Percentiles rank a stretch among this genome's conserved stretches.
Conservation (phyloP, 306 rosid genomes). For the Quillaja saponaria region DNA sequence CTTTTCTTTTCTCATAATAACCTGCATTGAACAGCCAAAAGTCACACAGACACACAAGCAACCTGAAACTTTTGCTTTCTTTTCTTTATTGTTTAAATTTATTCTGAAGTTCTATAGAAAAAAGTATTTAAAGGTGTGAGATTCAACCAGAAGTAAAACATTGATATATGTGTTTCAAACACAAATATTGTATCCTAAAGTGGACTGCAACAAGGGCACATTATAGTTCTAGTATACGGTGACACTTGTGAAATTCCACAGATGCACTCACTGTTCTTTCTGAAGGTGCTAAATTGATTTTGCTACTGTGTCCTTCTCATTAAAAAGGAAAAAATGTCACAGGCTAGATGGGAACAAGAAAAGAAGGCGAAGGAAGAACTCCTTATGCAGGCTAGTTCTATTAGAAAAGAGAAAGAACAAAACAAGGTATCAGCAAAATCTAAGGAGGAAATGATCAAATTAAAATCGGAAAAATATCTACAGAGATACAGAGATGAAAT, state of each 20-base stretch:
- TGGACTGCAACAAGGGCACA: not conserved
- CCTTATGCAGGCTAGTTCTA: constrained; percentile 45
- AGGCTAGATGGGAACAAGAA: constrained; percentile 79
- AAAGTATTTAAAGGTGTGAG: constrained; percentile 5
- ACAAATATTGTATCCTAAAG: constrained; percentile 8
- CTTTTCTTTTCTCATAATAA: not conserved
- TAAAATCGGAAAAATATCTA: constrained; percentile 68
- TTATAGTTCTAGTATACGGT: constrained; percentile 15
- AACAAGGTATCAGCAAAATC: constrained; percentile 65
- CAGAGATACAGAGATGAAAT: constrained; percentile 68
- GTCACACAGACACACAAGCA: not conserved
- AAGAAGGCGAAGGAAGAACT: constrained; percentile 66
- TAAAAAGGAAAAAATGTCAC: constrained; percentile 48
- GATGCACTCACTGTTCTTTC: constrained; percentile 30
- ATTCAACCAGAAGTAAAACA: constrained; percentile 14
- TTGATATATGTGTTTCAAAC: constrained; percentile 6
- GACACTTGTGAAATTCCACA: constrained; percentile 33
- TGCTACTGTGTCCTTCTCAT: constrained; percentile 54
- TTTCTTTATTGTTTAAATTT: constrained; percentile 15
- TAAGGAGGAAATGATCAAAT: constrained; percentile 60
- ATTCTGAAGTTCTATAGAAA: not conserved
- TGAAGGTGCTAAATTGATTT: constrained; percentile 37
- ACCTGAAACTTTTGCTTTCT: constrained; percentile 1
- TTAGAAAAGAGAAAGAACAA: constrained; percentile 79
- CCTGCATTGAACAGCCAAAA: not conserved